Percentiles rank a stretch among this genome's conserved stretches.
Conservation (phyloP, 768 basidiomycete genomes). For the Russula emetica region DNA sequence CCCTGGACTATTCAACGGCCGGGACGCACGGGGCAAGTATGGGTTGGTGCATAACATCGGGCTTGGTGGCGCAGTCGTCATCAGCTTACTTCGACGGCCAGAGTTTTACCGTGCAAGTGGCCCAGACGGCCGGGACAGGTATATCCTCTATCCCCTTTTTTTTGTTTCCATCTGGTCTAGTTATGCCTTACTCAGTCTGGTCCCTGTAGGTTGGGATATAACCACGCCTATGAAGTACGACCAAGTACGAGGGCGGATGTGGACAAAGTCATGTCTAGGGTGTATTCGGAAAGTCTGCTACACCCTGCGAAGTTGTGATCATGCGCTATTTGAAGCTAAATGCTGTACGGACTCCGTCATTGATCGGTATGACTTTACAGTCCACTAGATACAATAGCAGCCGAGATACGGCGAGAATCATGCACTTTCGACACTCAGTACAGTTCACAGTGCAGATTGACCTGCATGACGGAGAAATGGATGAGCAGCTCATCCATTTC, state of each 20-base stretch:
- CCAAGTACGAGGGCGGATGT: slow-evolving; percentile 60
- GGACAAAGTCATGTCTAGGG: slow-evolving; percentile 70
- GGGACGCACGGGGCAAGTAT: slow-evolving; percentile 69
- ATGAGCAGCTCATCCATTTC: no score
- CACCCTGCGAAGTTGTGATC: slow-evolving; percentile 40
- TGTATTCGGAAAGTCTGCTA: slow-evolving; percentile 46
- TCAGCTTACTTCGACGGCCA: slow-evolving; percentile 69
- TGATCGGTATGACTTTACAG: no score
- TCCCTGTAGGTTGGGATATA: slow-evolving; percentile 59
- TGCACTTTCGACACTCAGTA: no score
- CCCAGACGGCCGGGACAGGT: slow-evolving; percentile 63
- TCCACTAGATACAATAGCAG: no score
- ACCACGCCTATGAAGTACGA: slow-evolving; percentile 67
- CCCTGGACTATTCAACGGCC: slow-evolving; percentile 56
- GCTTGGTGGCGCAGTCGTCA: slow-evolving; percentile 74
- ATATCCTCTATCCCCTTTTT: slow-evolving; percentile 2
- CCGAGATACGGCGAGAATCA: no score
- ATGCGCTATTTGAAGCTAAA: not conserved
- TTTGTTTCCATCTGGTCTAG: not conserved
- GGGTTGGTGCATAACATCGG: slow-evolving; percentile 83
- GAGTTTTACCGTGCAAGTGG: slow-evolving; percentile 71
- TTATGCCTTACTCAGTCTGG: not conserved
- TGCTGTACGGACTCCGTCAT: no score
- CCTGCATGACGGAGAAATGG: no score
- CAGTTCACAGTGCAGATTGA: no score